Evolutionary conservation across 202 grass and related monocot genomes (phyloP).

Genomic region (Bolboschoenoplectus hybrid): DNA sequence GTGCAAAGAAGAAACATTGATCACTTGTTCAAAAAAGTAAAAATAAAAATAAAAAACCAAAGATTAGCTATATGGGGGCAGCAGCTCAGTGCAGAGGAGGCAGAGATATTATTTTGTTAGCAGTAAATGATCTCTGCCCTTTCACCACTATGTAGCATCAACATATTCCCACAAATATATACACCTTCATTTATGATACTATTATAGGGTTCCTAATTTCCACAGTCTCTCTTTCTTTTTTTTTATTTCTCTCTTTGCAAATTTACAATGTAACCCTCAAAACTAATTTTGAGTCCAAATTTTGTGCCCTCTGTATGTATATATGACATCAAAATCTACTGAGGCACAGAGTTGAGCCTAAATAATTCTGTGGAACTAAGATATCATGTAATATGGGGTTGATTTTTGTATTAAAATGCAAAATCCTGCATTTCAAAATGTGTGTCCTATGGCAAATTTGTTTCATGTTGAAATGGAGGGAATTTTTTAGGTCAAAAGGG

Average conservation of each 20-base stretch:
- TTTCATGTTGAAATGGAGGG: not conserved
- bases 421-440: not conserved
- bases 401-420: not conserved
- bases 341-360: not conserved
- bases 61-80: not conserved
- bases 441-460: not conserved
- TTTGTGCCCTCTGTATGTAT: no score
- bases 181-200: slow-evolving; percentile 30
- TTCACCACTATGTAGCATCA: slow-evolving; percentile 27
- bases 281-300: not conserved
- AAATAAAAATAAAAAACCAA: not conserved
- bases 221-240: not conserved
- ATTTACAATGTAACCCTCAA: not conserved
- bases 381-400: not conserved
- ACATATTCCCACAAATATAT: slow-evolving; percentile 20
- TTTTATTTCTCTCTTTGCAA: not conserved
- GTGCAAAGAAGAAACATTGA: not conserved
- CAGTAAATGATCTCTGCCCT: slow-evolving; percentile 35
- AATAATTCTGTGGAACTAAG: not conserved
- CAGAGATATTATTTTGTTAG: slow-evolving; percentile 2
- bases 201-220: not conserved
- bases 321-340: not conserved
- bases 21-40: not conserved
- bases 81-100: not conserved
- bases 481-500: not conserved